phyloP scores from a whole-genome alignment of 2,329 filamentous ascomycete species.

The Sclerotinia spermophila region DNA sequence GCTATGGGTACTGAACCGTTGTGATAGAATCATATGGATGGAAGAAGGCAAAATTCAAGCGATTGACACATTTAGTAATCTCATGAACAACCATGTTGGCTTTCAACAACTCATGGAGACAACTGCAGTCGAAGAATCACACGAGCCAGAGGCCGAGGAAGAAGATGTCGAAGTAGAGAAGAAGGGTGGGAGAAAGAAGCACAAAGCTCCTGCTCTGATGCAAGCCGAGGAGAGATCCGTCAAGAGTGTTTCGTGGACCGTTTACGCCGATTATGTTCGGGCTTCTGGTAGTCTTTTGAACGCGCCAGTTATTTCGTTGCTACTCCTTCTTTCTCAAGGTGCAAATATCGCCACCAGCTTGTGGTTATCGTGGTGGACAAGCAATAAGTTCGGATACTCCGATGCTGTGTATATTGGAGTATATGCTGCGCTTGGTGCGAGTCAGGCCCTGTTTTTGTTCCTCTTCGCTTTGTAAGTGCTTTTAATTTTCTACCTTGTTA shows the following conservation, averaged over 20 bases:
- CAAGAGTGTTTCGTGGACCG: slow-evolving; percentile 58
- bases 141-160: slow-evolving; percentile 47
- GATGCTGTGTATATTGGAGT: slow-evolving; percentile 69
- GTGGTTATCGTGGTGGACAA: slow-evolving; percentile 52
- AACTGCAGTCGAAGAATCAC: slow-evolving; percentile 68
- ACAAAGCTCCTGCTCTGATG: slow-evolving; percentile 64
- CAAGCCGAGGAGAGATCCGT: slow-evolving; percentile 63
- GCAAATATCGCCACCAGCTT: slow-evolving; percentile 83
- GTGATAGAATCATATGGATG: slow-evolving; percentile 92
- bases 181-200: slow-evolving; percentile 44
- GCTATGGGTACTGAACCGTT: slow-evolving; percentile 84
- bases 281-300: slow-evolving; percentile 58
- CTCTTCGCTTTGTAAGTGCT: slow-evolving; percentile 60
- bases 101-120: slow-evolving; percentile 83
- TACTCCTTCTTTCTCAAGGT: slow-evolving; percentile 64
- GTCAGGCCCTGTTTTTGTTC: slow-evolving; percentile 74
- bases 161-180: slow-evolving; percentile 47
- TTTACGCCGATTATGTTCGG: slow-evolving; percentile 62
- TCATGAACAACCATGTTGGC: slow-evolving; percentile 73
- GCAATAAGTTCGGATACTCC: slow-evolving; percentile 58
- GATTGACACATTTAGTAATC: slow-evolving; percentile 82
- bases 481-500: background rate
- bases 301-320: slow-evolving; percentile 51
- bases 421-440: slow-evolving; percentile 66
- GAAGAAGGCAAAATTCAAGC: slow-evolving; percentile 80